These are phyloP conservation scores for Stromatinia cepivora DNA, from an alignment of 2,329 filamentous ascomycete genomes.

Conservation along the genomic window DNA sequence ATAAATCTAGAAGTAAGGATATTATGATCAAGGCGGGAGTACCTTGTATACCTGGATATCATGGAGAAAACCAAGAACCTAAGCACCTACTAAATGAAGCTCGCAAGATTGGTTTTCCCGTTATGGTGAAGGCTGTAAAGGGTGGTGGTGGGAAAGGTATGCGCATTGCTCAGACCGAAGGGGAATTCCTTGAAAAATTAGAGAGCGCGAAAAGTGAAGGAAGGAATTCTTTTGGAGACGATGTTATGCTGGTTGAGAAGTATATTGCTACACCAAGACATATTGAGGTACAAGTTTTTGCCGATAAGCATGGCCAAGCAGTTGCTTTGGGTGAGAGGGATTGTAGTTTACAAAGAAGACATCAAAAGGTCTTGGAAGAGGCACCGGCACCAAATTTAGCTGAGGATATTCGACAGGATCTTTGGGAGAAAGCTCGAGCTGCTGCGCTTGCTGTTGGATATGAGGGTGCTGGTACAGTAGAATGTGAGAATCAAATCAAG, in stretches of 20 bases:
- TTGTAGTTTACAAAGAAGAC: conserved; percentile 81
- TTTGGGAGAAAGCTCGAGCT: conserved; percentile 66
- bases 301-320: conserved; percentile 74
- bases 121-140: conserved; percentile 77
- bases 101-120: conserved; percentile 65
- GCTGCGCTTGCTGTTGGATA: conserved; percentile 77
- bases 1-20: conserved; percentile 90
- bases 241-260: conserved; percentile 81
- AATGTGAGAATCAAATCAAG: conserved; percentile 58
- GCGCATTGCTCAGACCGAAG: conserved; percentile 67
- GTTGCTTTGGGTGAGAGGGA: conserved; percentile 86
- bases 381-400: conserved; percentile 73
- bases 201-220: conserved; percentile 74
- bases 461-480: conserved; percentile 84
- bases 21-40: conserved; percentile 97
- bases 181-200: conserved; percentile 70
- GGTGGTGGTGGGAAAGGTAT: conserved; percentile 86
- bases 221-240: conserved; percentile 76
- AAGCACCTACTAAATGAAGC: conserved; percentile 65
- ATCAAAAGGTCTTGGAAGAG: conserved; percentile 91
- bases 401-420: conserved; percentile 56
- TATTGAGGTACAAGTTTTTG: conserved; percentile 89
- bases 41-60: conserved; percentile 94
- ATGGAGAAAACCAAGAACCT: conserved; percentile 77
- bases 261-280: conserved; percentile 79